Base-by-base conservation (phyloP, 1,284 basidiomycete species). In the Boletus calvinii region DNA sequence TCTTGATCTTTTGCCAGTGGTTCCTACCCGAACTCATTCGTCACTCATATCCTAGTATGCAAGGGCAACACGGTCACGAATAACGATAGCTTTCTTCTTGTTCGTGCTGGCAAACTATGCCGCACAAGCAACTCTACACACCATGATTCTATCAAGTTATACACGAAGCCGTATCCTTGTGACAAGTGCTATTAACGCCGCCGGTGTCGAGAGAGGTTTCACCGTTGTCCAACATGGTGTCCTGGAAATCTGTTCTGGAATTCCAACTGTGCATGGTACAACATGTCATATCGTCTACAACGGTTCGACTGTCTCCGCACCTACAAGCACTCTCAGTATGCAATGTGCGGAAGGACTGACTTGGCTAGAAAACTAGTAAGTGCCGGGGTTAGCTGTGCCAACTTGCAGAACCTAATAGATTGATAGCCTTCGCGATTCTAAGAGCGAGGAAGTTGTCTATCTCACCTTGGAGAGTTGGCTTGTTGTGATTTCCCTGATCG, bases 391-490 rank as follows among this genome's bases (percentile, higher is more conserved):
- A 11, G 20, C 8, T 6, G 12, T 26, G 31, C 15, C 10, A 6
- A 0, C 29, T 29, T 18, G 11, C 9, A 31, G 7, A 46, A 17
- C 17, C 17, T 46, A 15, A 59, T 18, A 15, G 10, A 15, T 20
- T 22, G 13, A 34, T 26, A 66, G 60, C 38, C 48, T 64, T 41
- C 50, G 51, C 13, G 57, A 66, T 35, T 51, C 58, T 46, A 67
- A 65, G 52, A 71, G 74, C 18, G 77, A 79, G 59, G 76, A 79
- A 51, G 50, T 77, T 4, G 71, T 73, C 24, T 72, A 67, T 17
- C 56, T 78, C 5, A 56, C 66, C 30, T 76, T 77, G 54, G 71
- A 77, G 35, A 55, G 72, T 26, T 80, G 77, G 76, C 58, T 77
- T 32, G 65, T 78, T 34, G 62, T 69, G 5, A 53, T 78, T 31